phyloP scores from a whole-genome alignment of 345 rosid genomes.

The Balakata baccata region DNA sequence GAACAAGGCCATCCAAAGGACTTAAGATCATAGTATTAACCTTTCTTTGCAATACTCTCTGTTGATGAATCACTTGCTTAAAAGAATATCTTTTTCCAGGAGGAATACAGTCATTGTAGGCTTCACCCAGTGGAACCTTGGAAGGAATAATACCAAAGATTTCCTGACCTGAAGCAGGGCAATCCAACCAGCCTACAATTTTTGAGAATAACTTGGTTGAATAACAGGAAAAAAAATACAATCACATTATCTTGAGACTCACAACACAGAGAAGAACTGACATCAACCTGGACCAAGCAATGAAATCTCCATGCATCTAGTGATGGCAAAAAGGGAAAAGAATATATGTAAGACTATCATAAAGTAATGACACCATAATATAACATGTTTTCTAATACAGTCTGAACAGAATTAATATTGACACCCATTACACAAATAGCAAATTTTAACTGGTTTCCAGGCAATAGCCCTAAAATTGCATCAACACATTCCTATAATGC shows the following conservation, averaged over 20 bases:
- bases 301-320: neutral
- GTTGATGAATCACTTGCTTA: conserved; percentile 80
- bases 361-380: neutral
- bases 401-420: neutral
- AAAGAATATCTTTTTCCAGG: conserved; percentile 97
- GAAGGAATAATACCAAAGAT: conserved; percentile 75
- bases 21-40: conserved; percentile 36
- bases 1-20: neutral
- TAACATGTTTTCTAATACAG: neutral
- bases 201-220: neutral
- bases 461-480: too few species aligned
- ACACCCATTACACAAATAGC: neutral
- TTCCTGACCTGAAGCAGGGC: conserved; percentile 78
- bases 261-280: neutral
- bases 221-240: conserved; percentile 7
- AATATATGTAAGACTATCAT: neutral
- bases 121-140: conserved; percentile 89
- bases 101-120: conserved; percentile 64
- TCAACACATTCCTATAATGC: too few species aligned
- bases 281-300: neutral
- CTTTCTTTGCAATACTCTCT: conserved; percentile 70
- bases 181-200: conserved; percentile 84
- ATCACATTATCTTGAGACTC: neutral
- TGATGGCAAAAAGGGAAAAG: neutral
- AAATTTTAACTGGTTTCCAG: neutral